Evolutionary conservation across 2,329 filamentous ascomycete species (phyloP), one percentile per base, ranked within the genome.

Genomic region (Dothidotthia symphoricarpi): DNA sequence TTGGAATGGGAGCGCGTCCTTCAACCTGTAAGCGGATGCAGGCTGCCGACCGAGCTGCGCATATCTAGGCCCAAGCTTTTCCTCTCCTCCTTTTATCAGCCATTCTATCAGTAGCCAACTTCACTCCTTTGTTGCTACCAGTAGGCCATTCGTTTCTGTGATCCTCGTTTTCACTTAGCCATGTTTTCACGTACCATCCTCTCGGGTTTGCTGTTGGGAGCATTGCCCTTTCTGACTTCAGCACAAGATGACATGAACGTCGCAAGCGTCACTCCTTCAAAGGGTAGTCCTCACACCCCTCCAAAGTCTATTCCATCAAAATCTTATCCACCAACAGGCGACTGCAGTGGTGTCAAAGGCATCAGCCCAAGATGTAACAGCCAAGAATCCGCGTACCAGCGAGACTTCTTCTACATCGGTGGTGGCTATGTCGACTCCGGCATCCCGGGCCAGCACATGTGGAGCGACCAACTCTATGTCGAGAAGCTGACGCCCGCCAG

Each of bases 381-480:
- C 9, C 46, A 49, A 15, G 55, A 59, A 48, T 47, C 45, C 14
- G 40, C 43, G 12, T 49, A 55, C 30, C 37, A 45, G 4, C 48
- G 52, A 24, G 52, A 57, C 39, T 43, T 47, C 19, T 57, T 57
- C 35, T 59, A 57, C 36, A 40, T 59, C n/a, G 54, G 55, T 12
- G 52, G 54, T 33, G 31, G 46, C 28, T 59, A 57, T 32, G 43
- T 53, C 28, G 41, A 56, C 15, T 55, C 39, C n/a, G 41, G 47
- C 10, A 45, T 49, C 16, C 45, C 46, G 7, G 46, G 52, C 26
- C 40, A 52, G 22, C 49, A 47, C 17, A 40, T 50, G 11, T 47
- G 40, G 40, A 45, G 36, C 17, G 48, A 55, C 24, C 46, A 49
- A 37, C 43, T 55, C 16, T 56, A 56, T 17, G 49, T 56, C 17